Conservation (phyloP, 2,329 filamentous ascomycete genomes). For the Alternaria triticimaculans region DNA sequence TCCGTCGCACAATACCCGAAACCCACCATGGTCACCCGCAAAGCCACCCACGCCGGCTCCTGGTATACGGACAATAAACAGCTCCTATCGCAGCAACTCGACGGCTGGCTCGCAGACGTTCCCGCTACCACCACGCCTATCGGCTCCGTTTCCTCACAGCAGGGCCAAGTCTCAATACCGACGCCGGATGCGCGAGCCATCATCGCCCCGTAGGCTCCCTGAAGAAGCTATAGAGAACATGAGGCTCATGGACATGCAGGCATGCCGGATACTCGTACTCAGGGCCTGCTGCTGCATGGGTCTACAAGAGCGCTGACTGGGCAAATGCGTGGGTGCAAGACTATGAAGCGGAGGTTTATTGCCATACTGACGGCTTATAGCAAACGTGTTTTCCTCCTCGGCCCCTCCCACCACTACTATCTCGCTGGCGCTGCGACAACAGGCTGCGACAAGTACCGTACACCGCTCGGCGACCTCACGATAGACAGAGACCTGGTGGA, state of each 20-base stretch:
- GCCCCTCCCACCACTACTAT: constrained; percentile 88
- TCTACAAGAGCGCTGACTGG: constrained; percentile 88
- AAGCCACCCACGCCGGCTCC: constrained; percentile 79
- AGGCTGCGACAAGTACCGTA: constrained; percentile 72
- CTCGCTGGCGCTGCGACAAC: constrained; percentile 80
- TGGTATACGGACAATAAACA: constrained; percentile 77
- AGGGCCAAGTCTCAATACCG: constrained; percentile 61
- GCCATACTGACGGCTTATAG: constrained; percentile 45
- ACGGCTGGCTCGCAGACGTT: constrained; percentile 75
- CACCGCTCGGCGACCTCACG: constrained; percentile 73
- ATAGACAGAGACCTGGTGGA: constrained; percentile 68
- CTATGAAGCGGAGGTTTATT: not conserved
- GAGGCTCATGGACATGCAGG: constrained; percentile 58
- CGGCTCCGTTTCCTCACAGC: constrained; percentile 53
- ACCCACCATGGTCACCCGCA: constrained; percentile 51
- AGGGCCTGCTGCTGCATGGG: constrained; percentile 89
- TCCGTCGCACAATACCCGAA: not conserved
- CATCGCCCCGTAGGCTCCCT: constrained; percentile 81
- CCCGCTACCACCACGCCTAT: constrained; percentile 69
- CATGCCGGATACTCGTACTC: constrained; percentile 96
- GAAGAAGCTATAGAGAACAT: not conserved
- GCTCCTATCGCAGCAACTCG: constrained; percentile 72
- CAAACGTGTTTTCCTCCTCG: constrained; percentile 89
- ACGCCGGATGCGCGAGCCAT: constrained; percentile 78
- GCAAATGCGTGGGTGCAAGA: constrained; percentile 66